Percentiles rank a stretch among this genome's conserved stretches.
These are phyloP conservation scores for Mycena alexandri DNA, from an alignment of 768 basidiomycete species.

Conservation along the genomic window DNA sequence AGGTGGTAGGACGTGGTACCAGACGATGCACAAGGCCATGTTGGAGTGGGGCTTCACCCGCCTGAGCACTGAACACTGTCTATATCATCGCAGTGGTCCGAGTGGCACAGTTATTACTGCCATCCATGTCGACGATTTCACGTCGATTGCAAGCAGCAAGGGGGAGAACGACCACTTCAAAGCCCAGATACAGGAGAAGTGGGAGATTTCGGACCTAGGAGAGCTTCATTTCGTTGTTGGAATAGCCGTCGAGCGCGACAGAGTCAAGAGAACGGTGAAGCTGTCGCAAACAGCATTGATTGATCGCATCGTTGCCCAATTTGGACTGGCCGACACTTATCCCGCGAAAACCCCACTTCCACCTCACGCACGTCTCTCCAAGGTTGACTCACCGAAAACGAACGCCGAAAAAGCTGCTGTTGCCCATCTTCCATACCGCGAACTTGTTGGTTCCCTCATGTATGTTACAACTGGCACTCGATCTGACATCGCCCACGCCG, in stretches of 20 bases:
- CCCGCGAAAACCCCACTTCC: constrained; percentile 49
- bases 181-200: constrained; percentile 43
- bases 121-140: constrained; percentile 53
- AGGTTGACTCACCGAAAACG: constrained; percentile 38
- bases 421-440: constrained; percentile 44
- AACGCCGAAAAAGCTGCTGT: constrained; percentile 41
- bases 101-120: constrained; percentile 43
- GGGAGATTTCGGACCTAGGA: constrained; percentile 51
- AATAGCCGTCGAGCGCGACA: constrained; percentile 49
- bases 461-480: constrained; percentile 42
- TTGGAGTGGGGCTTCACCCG: constrained; percentile 50
- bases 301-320: constrained; percentile 44
- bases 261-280: constrained; percentile 28
- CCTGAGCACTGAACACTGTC: constrained; percentile 47
- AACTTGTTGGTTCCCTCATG: constrained; percentile 47
- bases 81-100: constrained; percentile 42
- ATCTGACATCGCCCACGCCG: constrained; percentile 11
- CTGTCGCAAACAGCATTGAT: constrained; percentile 46
- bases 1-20: constrained; percentile 50
- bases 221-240: constrained; percentile 49
- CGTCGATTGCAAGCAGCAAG: constrained; percentile 37
- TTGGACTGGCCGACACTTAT: constrained; percentile 43
- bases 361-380: constrained; percentile 40
- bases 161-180: constrained; percentile 40
- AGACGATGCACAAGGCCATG: constrained; percentile 44